Percentiles rank a stretch among this genome's conserved stretches.
Evolutionary conservation across 116 monocot genomes (phyloP).

Genomic region (Dioscorea cayenensis): DNA sequence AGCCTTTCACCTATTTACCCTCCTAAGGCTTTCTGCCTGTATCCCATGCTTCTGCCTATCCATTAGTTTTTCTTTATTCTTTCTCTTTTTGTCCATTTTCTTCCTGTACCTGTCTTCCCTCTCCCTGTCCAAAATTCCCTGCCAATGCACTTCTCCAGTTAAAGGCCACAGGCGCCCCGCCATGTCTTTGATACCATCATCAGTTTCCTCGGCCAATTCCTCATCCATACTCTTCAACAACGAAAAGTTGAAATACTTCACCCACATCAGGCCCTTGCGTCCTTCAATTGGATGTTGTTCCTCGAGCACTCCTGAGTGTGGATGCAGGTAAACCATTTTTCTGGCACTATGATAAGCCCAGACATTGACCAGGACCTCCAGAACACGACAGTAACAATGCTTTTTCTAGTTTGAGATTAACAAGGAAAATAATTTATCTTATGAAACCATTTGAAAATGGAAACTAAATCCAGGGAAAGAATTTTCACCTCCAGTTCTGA

Average conservation of each 20-base stretch:
- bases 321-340: conserved; percentile 80
- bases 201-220: conserved; percentile 88
- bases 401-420: conserved; percentile 38
- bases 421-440: neutral
- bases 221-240: conserved; percentile 92
- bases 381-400: conserved; percentile 79
- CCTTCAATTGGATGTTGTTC: conserved; percentile 66
- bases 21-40: conserved; percentile 74
- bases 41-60: conserved; percentile 76
- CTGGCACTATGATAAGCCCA: conserved; percentile 97
- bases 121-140: conserved; percentile 66
- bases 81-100: conserved; percentile 69
- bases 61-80: conserved; percentile 48
- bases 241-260: conserved; percentile 52
- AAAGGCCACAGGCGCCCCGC: conserved; percentile 69
- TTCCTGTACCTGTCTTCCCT: conserved; percentile 59
- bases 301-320: conserved; percentile 42
- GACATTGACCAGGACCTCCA: conserved; percentile 81
- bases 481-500: conserved; percentile 56
- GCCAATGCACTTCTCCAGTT: conserved; percentile 87
- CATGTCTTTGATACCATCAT: conserved; percentile 33
- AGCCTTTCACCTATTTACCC: conserved; percentile 3
- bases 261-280: conserved; percentile 68
- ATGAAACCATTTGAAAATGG: neutral
- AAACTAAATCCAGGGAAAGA: neutral